Percentiles rank a stretch among this genome's conserved stretches.
These are phyloP conservation scores for rapeseed (Brassica napus) DNA, from an alignment of 345 rosid species.

Conservation along the genomic window Da-Ae NC_063437.1:450001-450500, in stretches of 20 bases:
- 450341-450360: not conserved
- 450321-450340: not conserved
- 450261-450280: constrained; percentile 85
- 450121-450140: not conserved
- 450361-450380: not conserved
- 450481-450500: constrained; percentile 19
- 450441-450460: not conserved
- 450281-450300: constrained; percentile 62
- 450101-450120: not conserved
- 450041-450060: not conserved
- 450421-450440: constrained; percentile 1
- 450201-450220: constrained; percentile 78
- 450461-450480: not conserved
- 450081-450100: not conserved
- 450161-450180: constrained; percentile 78
- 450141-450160: constrained; percentile 85
- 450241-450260: constrained; percentile 71
- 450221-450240: constrained; percentile 66
- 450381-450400: constrained; percentile 14
- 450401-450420: constrained; percentile 7
- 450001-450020: too few species aligned
- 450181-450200: constrained; percentile 73
- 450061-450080: too few species aligned
- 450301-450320: not conserved
- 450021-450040: not conserved